phyloP scores from a whole-genome alignment of 306 rosid species.

The Ochetophila trinervis region DNA sequence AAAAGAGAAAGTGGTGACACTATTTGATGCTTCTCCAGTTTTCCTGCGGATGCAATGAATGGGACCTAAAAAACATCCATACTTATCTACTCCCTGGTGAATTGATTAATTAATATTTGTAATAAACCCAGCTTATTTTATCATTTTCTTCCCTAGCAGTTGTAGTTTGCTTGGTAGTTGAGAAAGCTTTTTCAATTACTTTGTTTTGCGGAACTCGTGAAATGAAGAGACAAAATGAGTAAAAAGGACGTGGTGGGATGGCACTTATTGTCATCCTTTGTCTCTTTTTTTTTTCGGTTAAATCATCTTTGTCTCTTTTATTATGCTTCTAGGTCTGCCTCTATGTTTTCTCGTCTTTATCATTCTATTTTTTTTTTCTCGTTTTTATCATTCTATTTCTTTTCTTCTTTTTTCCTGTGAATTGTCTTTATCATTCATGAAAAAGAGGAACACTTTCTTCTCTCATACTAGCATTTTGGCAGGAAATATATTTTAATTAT shows the following conservation, averaged over 20 bases:
- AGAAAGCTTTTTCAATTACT: slow-evolving; percentile 23
- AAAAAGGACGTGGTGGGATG: slow-evolving; percentile 17
- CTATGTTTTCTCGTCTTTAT: not conserved
- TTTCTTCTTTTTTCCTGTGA: slow-evolving; percentile 7
- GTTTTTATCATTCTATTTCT: not conserved
- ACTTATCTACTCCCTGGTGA: not conserved
- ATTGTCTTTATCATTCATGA: not conserved
- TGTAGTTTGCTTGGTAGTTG: slow-evolving; percentile 26
- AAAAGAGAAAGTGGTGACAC: not conserved
- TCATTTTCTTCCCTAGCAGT: not conserved
- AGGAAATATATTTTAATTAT: too few relatives aligned
- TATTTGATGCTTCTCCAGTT: not conserved
- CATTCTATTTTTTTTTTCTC: not conserved
- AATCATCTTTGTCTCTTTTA: too few relatives aligned
- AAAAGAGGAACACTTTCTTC: not conserved
- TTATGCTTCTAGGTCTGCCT: not conserved
- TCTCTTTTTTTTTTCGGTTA: not conserved
- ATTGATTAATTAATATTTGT: not conserved
- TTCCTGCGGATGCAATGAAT: not conserved
- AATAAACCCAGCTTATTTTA: not conserved
- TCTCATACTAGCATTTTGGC: too few relatives aligned
- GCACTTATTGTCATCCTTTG: not conserved
- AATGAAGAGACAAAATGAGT: slow-evolving; percentile 24
- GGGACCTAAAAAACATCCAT: not conserved
- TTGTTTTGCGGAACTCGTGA: slow-evolving; percentile 24